Evolutionary conservation across 805 yeast species (phyloP), one percentile per base, ranked within the genome.

Genomic region (Lachancea mirantina): DNA sequence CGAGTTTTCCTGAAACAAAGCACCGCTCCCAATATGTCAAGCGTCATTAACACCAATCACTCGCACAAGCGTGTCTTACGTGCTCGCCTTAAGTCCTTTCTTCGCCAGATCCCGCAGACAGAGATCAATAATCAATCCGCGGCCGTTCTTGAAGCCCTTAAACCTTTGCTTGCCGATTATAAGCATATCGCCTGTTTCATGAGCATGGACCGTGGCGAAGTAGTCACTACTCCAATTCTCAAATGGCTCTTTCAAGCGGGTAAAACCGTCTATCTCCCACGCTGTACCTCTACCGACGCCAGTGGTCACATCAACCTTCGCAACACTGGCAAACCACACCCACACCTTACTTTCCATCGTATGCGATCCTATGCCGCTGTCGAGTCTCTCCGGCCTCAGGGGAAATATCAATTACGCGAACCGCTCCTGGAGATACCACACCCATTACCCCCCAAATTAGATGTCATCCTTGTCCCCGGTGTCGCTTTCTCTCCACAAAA

Each of bases 401-500:
- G 96, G 0, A 72, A 64, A 35, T 87, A 72, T 47, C 52, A 71
- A 16, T 56, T 88, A 13, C 53, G 70, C 32, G 96, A 88, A 50
- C 96, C 96, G 1, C 40, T 43, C 0, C 47, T 45, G 3, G 55
- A 47, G 1, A 49, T 42, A 3, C 52, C 55, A 4, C 46, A 45
- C 3, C 54, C 55, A 4, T 30, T 45, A 16, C 60, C 60, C 2
- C 49, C 53, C 3, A 34, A 30, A 8, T 57, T 89, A 14, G 96
- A 89, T 45, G 46, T 89, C 7, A 61, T 89, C 5, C 57, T 89
- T 5, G 65, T 89, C 0, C 97, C 97, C 0, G 96, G 94, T 0
- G 78, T 89, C 2, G 95, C 84, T 1, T 88, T 84, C 55, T 42
- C 50, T 8, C 46, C 51, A 5, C 31, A 43, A 15, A 40, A 43